phyloP scores from a whole-genome alignment of 2,329 filamentous ascomycete genomes.

The Colletotrichum tofieldiae region DNA sequence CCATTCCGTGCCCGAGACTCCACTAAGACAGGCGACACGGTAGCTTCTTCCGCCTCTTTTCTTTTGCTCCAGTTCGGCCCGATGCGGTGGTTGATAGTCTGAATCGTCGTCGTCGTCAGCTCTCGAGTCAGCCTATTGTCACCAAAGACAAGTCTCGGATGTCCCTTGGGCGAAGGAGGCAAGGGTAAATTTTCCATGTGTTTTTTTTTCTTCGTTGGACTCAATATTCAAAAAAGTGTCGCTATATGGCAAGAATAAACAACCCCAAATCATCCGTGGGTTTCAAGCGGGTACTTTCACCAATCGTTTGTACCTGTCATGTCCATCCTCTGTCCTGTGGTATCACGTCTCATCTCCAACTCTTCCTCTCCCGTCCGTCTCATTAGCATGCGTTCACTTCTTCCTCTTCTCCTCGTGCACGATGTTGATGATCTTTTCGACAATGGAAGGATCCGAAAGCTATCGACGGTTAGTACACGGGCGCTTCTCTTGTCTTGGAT shows the following conservation, averaged over 20 bases:
- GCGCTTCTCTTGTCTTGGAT: background rate
- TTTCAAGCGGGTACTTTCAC: constrained; percentile 11
- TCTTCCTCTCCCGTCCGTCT: background rate
- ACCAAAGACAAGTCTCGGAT: background rate
- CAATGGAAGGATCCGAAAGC: constrained; percentile 91
- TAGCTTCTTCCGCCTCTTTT: background rate
- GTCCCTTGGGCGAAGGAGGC: background rate
- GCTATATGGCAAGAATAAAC: constrained; percentile 26
- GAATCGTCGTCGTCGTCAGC: background rate
- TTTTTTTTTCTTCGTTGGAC: constrained; percentile 15
- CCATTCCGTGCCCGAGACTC: background rate
- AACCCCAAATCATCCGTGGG: constrained; percentile 23
- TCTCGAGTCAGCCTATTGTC: background rate
- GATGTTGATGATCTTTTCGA: constrained; percentile 88
- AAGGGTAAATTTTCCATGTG: background rate
- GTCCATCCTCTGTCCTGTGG: constrained; percentile 24
- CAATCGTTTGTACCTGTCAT: background rate
- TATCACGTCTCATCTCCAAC: constrained; percentile 25
- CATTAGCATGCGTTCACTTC: constrained; percentile 57
- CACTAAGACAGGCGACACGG: background rate
- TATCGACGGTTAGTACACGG: constrained; percentile 54
- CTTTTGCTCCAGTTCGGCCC: background rate
- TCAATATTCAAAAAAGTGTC: constrained; percentile 7
- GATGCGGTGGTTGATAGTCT: background rate
- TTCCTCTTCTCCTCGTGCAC: constrained; percentile 77